Base-by-base conservation (phyloP, 2,329 filamentous ascomycete species). In the Epichloe aotearoae region DNA sequence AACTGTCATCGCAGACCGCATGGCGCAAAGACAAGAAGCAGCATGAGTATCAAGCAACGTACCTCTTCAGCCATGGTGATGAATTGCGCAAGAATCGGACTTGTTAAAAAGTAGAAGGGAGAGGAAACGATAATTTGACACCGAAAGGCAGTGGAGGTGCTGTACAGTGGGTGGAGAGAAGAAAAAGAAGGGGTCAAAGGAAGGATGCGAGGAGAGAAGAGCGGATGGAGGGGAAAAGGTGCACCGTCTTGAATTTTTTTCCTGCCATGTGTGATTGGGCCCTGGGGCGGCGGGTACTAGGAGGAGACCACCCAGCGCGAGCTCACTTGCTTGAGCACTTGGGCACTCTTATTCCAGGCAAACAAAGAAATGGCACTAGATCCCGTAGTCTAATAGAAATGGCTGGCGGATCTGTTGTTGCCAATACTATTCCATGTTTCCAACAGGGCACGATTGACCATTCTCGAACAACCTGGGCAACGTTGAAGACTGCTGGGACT, bases 51-150 rank as follows among this genome's bases (percentile, higher is more conserved):
- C 55, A 68, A 47, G 12, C 45, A 40, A 50, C 75, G 72, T 71
- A 79, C 76, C 65, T 77, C 75, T 57, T 79, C 76, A 62, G 76
- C 68, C 77, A 81, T 81, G 63, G 69, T 78, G 75, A 73, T 66
- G 66, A 66, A 67, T 68, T 71, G 64, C 60, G 62, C 65, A 62
- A 64, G 61, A 64, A 57, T 57, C 57, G 59, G 61, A 12, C 55
- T 64, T 58, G 57, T 58, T 38, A 39, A 34, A 40, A 56, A 56
- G 56, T 55, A 61, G 57, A 56, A 56, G 60, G 56, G 54, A 58
- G 53, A 57, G 55, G 58, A 53, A 55, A 53, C 53, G 57, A 55
- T 51, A 52, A 53, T 52, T 50, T 58, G 60, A 59, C 53, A 49
- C 45, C 46, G 46, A 51, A 43, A 51, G 47, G 48, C 47, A 53